phyloP scores from a whole-genome alignment of 2,329 filamentous ascomycete genomes.

The Xylaria sp. region DNA sequence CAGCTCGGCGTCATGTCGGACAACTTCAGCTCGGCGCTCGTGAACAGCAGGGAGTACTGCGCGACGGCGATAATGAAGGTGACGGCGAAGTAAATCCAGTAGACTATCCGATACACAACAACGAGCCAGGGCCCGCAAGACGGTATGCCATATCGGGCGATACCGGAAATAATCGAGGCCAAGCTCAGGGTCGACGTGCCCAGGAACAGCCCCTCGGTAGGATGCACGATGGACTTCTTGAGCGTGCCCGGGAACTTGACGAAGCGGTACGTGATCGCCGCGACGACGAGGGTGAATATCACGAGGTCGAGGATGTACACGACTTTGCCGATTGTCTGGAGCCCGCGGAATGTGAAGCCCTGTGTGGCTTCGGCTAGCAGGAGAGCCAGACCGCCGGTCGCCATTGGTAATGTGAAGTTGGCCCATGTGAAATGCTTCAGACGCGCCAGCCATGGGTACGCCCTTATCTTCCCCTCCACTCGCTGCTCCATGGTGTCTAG shows the following conservation, averaged over 20 bases:
- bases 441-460: constrained; percentile 37
- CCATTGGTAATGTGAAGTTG: constrained; percentile 60
- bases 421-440: constrained; percentile 59
- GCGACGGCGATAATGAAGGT: constrained; percentile 54
- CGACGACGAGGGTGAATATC: constrained; percentile 54
- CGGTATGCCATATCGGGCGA: constrained; percentile 53
- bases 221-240: constrained; percentile 58
- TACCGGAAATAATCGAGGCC: constrained; percentile 57
- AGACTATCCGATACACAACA: constrained; percentile 53
- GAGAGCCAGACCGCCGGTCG: constrained; percentile 58
- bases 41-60: constrained; percentile 54
- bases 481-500: constrained; percentile 2
- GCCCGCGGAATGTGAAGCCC: constrained; percentile 56
- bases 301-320: constrained; percentile 63
- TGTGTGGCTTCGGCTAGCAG: constrained; percentile 57
- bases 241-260: constrained; percentile 57
- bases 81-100: constrained; percentile 57
- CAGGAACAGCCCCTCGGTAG: constrained; percentile 62
- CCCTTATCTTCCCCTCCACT: not conserved
- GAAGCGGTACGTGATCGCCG: constrained; percentile 57
- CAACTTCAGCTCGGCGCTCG: constrained; percentile 51
- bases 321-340: constrained; percentile 62
- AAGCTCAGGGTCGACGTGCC: constrained; percentile 53
- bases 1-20: constrained; percentile 54
- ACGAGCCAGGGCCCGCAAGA: constrained; percentile 55